Evolutionary conservation across 2,329 filamentous ascomycete species (phyloP).

Genomic region (Emmonsiellopsis sp.): DNA sequence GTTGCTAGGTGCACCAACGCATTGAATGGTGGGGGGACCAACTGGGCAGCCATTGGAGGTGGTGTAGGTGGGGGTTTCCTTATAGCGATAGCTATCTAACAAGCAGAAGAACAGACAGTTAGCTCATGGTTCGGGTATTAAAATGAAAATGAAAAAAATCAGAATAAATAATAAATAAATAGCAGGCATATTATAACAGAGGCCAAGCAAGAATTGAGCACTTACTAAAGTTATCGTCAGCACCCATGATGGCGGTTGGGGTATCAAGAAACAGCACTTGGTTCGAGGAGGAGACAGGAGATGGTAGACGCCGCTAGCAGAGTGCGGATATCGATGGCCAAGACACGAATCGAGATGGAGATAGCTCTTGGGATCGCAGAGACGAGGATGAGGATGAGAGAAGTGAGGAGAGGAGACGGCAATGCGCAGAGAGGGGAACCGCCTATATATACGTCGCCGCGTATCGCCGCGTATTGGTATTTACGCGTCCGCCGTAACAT

Average conservation of each 20-base stretch:
- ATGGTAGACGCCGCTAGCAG: background rate
- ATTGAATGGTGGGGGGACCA: background rate
- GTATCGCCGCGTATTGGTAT: too few species aligned
- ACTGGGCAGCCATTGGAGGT: slow-evolving; percentile 51
- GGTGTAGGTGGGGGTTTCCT: slow-evolving; percentile 51
- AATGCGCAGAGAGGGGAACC: too few species aligned
- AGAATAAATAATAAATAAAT: background rate
- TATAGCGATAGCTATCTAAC: slow-evolving; percentile 41
- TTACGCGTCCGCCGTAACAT: too few species aligned
- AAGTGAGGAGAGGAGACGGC: too few species aligned
- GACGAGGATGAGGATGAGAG: too few species aligned
- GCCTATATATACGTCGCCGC: too few species aligned
- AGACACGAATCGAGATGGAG: too few species aligned
- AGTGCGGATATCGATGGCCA: too few species aligned
- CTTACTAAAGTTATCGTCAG: slow-evolving; percentile 22
- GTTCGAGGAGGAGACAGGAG: background rate
- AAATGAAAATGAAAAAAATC: background rate
- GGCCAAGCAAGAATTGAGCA: background rate
- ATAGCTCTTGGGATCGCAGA: too few species aligned
- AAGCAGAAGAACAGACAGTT: background rate
- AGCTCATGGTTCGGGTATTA: slow-evolving; percentile 1
- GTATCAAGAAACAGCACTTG: background rate
- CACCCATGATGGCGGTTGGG: slow-evolving; percentile 23
- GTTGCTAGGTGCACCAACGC: background rate
- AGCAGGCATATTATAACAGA: slow-evolving; percentile 16